Evolutionary conservation across 2,329 filamentous ascomycete genomes (phyloP), one percentile per base, ranked within the genome.

Genomic region (Metarhizium album): DNA sequence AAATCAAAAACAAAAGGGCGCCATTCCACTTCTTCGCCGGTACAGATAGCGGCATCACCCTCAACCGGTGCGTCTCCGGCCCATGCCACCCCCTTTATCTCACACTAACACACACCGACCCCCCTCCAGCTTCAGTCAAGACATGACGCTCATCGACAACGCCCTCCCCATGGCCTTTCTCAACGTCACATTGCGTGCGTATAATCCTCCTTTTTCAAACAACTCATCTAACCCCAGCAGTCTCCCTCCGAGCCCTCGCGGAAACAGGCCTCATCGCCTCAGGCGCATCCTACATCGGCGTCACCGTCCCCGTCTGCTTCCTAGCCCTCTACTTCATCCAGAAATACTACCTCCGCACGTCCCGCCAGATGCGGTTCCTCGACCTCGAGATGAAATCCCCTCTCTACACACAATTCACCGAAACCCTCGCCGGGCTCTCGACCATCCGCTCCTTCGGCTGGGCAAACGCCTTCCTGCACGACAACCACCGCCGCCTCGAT

Each of bases 401-500:
- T 1, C 63, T 79, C 0, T 76, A 73, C 55, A 71, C 73, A 0
- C 72, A 78, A 42, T 78, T 78, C 53, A 64, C 67, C 3, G 76
- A 79, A 54, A 71, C 71, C 1, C 58, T 76, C 0, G 62, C 65
- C 4, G 76, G 75, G 0, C 53, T 79, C 0, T 56, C 65, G 0
- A 78, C 72, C 1, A 70, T 80, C 40, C 72, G 75, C 8, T 70
- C 76, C 0, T 78, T 76, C 49, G 66, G 67, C 1, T 78, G 74
- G 74, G 62, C 70, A 14, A 53, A 56, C 7, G 60, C 61, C 1
- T 67, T 69, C 45, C 55, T 67, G 1, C 52, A 65, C 4, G 65
- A 68, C 24, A 69, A 66, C 16, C 61, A 63, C 6, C 50, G 53
- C 1, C 58, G 69, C 2, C 54, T 73, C 1, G 68, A 77, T 51